Evolutionary conservation across 2,329 filamentous ascomycete genomes (phyloP), one percentile per base, ranked within the genome.

Genomic region (Gaeumannomyces tritici): DNA sequence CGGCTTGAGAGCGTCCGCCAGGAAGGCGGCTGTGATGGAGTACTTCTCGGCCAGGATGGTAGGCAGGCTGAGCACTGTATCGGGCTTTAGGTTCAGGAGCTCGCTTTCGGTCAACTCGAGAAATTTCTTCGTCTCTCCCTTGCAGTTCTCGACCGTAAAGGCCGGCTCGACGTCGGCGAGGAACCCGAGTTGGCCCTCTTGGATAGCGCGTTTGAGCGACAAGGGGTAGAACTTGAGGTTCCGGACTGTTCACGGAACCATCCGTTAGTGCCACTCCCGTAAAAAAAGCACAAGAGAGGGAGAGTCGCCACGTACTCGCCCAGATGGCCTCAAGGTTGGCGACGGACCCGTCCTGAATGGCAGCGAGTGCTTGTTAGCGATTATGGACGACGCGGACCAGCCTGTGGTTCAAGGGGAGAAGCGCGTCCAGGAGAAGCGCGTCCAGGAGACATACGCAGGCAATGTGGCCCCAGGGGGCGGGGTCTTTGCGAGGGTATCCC

Each of bases 321-420:
- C 78, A 81, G 0, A 80, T 76, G 1, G 77, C 76, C 65, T 81
- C 79, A 0, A 81, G 66, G 63, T 81, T 81, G 1, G 79, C 79
- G 42, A 80, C 72, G 0, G 75, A 76, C 0, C 78, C 78, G 29
- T 73, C 77, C 54, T 73, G 31, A 11, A 31, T 31, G 12, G 31
- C 31, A 31, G 12, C 31, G 31, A 31, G 31, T 7, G 31, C 31
- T 31, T 31, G 12, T 31, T 31, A 31, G 31, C 3, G 31, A 2
- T 31, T 31, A 31, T 31, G 8, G 31, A 11, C 7, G 31, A 31
- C 31, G 12, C 31, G 31, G 31, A 7, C 31, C 31, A 7, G 31
- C 8, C 31, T 31, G 12, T 11, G 31, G 31, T 7, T 31, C 31
- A 31, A n/a, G n/a, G n/a, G n/a, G n/a, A n/a, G n/a, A n/a, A n/a